Base-by-base conservation (phyloP, 768 basidiomycete species). In the Coprinellus aureogranulatus region DNA sequence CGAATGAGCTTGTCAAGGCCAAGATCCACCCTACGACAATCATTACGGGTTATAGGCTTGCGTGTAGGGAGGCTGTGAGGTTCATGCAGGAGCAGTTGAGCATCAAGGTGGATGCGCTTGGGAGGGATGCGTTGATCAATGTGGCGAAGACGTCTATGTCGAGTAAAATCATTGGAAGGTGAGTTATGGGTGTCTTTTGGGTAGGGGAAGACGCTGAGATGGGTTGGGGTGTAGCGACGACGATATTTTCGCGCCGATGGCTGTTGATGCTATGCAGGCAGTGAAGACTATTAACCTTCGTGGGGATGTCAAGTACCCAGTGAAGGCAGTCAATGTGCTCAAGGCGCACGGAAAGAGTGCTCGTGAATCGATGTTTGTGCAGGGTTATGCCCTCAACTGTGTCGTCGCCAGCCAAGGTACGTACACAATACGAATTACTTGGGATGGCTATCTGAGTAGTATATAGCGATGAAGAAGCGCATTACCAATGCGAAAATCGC, bases 11-110 rank as follows among this genome's bases (percentile, higher is more conserved):
- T 44, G 94, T 99, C 63, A 93, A 97, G 76, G 88, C 92, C 62
- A 98, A 94, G 75, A 98, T 99, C 53, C 97, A 99, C 72, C 97
- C 97, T 0, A 99, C 97, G 1, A 98, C 97, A 5, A 96, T 99
- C 74, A 99, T 99, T 74, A 97, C 96, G 16, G 97, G 97, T 0
- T 99, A 98, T 76, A 80, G 97, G 65, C 82, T 98, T 47, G 97
- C 97, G 9, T 98, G 96, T 72, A 90, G 85, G 71, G 97, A 98
- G 75, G 97, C 97, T 14, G 95, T 96, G 65, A 90, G 91, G 69
- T 98, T 95, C 73, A 90, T 99, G 90, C 90, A 94, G 66, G 96
- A 98, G 68, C 95, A 98, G 72, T 75, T 99, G 54, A 94, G 92
- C 68, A 87, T 97, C 41, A 98, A 92, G 73, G 92, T 98, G 28